phyloP scores from a whole-genome alignment of 2,329 filamentous ascomycete species.

The Beauveria australis region DNA sequence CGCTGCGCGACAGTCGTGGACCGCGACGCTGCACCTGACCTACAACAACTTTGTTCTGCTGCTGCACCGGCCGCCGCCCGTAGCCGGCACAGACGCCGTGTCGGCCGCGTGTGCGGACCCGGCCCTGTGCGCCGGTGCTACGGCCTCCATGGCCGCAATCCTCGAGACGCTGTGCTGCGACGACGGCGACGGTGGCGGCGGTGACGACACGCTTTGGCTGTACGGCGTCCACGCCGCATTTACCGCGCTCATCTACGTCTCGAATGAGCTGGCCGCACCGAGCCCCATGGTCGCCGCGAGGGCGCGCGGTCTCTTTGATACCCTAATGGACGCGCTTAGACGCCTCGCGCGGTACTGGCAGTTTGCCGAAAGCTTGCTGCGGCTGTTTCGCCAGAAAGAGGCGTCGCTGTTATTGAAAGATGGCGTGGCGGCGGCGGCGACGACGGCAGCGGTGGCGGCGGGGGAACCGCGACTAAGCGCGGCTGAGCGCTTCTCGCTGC shows the following conservation, averaged over 20 bases:
- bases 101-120: not conserved
- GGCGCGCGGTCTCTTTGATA: constrained; percentile 13
- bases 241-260: constrained; percentile 20
- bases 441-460: not conserved
- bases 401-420: not conserved
- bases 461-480: not conserved
- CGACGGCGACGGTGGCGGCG: constrained; percentile 14
- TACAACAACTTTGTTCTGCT: constrained; percentile 28
- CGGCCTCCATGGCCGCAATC: constrained; percentile 20
- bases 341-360: constrained; percentile 23
- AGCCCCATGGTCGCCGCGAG: not conserved
- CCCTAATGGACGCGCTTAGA: constrained; percentile 21
- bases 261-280: not conserved
- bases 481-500: not conserved
- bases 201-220: constrained; percentile 21
- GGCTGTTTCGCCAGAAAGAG: constrained; percentile 20
- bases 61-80: constrained; percentile 23
- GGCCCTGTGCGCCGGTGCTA: constrained; percentile 23
- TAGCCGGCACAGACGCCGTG: not conserved
- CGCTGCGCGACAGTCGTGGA: constrained; percentile 17
- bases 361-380: constrained; percentile 23
- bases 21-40: constrained; percentile 25
- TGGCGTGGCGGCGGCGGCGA: not conserved
- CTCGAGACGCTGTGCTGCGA: constrained; percentile 22
- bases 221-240: constrained; percentile 22